phyloP scores from a whole-genome alignment of 2,329 filamentous ascomycete genomes.

The Botrytis fragariae region DNA sequence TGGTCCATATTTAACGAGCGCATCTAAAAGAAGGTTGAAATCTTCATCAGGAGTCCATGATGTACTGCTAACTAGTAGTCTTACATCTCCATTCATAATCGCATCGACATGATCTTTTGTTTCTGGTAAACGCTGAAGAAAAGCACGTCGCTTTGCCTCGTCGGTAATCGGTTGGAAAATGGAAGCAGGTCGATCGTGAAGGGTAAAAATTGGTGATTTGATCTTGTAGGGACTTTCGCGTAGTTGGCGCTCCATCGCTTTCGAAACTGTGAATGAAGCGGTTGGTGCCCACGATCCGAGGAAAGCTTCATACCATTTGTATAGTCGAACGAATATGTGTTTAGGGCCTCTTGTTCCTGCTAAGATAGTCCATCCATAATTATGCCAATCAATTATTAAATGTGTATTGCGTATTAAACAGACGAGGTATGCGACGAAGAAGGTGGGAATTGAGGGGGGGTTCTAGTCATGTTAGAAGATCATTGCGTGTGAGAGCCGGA shows the following conservation, averaged over 20 bases:
- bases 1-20: conserved; percentile 71
- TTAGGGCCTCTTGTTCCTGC: conserved; percentile 54
- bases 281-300: conserved; percentile 66
- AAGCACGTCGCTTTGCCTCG: conserved; percentile 48
- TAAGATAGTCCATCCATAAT: conserved; percentile 95
- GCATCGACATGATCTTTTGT: conserved; percentile 58
- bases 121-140: conserved; percentile 65
- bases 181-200: conserved; percentile 82
- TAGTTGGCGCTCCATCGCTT: conserved; percentile 80
- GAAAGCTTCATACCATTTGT: conserved; percentile 72
- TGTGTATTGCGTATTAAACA: conserved; percentile 75
- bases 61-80: conserved; percentile 84
- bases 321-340: conserved; percentile 75
- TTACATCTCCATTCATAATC: conserved; percentile 57
- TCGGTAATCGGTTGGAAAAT: conserved; percentile 71
- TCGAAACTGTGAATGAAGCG: conserved; percentile 82
- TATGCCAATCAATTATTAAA: conserved; percentile 96
- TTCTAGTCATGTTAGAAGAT: conserved; percentile 59
- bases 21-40: conserved; percentile 82
- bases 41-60: conserved; percentile 98
- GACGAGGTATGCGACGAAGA: conserved; percentile 70
- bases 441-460: conserved; percentile 88
- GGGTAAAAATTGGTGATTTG: conserved; percentile 61
- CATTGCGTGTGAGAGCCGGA: background rate
- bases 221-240: conserved; percentile 62